Conservation (phyloP, 352 stramenopile genomes). For the Peronospora belbahrii region DNA sequence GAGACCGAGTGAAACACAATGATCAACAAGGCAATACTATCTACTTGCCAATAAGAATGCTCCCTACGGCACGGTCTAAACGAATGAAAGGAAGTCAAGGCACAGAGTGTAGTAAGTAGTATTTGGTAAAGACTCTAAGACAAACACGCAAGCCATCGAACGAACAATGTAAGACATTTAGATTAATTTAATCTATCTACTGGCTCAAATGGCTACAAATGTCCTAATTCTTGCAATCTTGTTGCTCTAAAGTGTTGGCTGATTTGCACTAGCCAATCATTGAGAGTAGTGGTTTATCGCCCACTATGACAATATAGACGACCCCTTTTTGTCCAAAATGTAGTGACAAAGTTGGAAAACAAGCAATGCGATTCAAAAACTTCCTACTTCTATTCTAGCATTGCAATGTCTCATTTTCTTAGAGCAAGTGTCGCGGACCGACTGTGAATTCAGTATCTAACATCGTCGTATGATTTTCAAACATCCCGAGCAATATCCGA, state of each 20-base stretch:
- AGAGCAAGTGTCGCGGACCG: background rate
- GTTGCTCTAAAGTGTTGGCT: background rate
- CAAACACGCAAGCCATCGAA: no score
- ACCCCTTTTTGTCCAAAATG: background rate
- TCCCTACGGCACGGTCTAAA: slow-evolving; percentile 23
- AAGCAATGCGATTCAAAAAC: no score
- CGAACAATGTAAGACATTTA: no score
- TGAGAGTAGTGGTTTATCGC: background rate
- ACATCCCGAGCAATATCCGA: background rate
- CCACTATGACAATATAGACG: slow-evolving; percentile 2
- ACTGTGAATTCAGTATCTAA: background rate
- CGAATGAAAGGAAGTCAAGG: background rate
- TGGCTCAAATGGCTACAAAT: background rate
- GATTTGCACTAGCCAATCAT: slow-evolving; percentile 15
- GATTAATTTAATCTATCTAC: no score
- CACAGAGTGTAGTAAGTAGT: background rate
- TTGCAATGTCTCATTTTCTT: background rate
- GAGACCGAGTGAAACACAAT: slow-evolving; percentile 20
- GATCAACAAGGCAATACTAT: slow-evolving; percentile 15
- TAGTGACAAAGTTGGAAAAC: background rate
- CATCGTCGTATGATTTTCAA: background rate
- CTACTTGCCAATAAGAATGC: slow-evolving; percentile 14
- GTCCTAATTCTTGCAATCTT: background rate
- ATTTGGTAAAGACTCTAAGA: background rate
- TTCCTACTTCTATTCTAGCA: no score